These are phyloP conservation scores for Grigorovia transvaalensis DNA, from an alignment of 805 yeast species.

Conservation along the genomic window DNA sequence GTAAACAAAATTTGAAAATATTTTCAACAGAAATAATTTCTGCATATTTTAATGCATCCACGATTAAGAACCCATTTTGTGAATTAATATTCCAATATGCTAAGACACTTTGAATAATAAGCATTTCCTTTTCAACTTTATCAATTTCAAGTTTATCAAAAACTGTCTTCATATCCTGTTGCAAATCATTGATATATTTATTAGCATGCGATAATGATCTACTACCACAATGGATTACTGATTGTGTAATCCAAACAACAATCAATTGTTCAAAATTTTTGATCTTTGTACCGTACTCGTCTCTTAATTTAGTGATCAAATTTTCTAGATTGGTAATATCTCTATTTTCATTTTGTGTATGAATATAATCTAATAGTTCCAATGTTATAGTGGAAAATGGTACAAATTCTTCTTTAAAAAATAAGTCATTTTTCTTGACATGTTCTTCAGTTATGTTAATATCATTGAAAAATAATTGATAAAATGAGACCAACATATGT, in stretches of 20 bases:
- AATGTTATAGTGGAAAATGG: slow-evolving; percentile 31
- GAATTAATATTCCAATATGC: slow-evolving; percentile 58
- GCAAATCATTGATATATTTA: slow-evolving; percentile 38
- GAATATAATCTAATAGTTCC: slow-evolving; percentile 31
- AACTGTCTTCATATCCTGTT: slow-evolving; percentile 29
- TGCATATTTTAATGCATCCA: slow-evolving; percentile 40
- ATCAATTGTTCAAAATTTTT: slow-evolving; percentile 36
- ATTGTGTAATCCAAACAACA: slow-evolving; percentile 54
- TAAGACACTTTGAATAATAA: slow-evolving; percentile 47
- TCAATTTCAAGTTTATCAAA: slow-evolving; percentile 23
- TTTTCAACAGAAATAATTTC: slow-evolving; percentile 34
- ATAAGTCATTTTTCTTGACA: slow-evolving; percentile 30
- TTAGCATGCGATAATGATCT: slow-evolving; percentile 75
- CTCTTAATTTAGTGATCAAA: slow-evolving; percentile 24
- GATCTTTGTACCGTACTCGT: slow-evolving; percentile 21
- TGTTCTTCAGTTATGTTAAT: slow-evolving; percentile 19
- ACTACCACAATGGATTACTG: slow-evolving; percentile 73
- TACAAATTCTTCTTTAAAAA: slow-evolving; percentile 30
- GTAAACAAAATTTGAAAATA: slow-evolving; percentile 36
- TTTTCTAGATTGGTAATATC: slow-evolving; percentile 23
- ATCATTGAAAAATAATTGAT: slow-evolving; percentile 22
- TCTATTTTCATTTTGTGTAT: slow-evolving; percentile 25
- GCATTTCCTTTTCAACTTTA: slow-evolving; percentile 27
- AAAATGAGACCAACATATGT: slow-evolving; percentile 31
- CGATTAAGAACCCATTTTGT: slow-evolving; percentile 50